Conservation (phyloP, 2,329 filamentous ascomycete genomes). For the Xylaria polymorpha region DNA sequence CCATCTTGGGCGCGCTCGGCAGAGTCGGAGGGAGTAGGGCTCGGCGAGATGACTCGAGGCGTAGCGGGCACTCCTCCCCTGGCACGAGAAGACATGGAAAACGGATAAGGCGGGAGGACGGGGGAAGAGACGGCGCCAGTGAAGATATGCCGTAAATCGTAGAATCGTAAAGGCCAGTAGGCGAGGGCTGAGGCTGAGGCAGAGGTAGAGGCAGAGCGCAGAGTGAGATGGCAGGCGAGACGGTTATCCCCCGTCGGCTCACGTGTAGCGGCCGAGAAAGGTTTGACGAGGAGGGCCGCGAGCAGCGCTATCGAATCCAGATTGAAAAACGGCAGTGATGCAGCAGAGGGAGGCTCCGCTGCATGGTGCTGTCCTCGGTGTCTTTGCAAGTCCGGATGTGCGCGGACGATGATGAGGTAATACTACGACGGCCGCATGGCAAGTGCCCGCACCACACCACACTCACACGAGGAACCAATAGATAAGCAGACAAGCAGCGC, state of each 20-base stretch:
- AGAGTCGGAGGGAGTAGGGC: conserved; percentile 75
- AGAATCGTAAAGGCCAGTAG: conserved; percentile 61
- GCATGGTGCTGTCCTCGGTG: conserved; percentile 57
- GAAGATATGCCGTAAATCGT: conserved; percentile 62
- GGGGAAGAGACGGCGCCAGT: conserved; percentile 67
- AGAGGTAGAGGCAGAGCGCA: neutral
- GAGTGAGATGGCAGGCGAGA: conserved; percentile 56
- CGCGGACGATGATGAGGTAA: conserved; percentile 36
- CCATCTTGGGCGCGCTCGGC: conserved; percentile 65
- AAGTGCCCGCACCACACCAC: neutral
- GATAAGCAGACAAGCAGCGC: neutral
- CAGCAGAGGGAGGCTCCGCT: conserved; percentile 69
- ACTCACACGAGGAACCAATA: neutral
- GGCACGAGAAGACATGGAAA: conserved; percentile 63
- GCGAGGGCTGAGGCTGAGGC: conserved; percentile 49
- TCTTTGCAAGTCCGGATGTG: conserved; percentile 27
- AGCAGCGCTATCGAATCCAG: conserved; percentile 66
- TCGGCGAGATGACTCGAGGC: conserved; percentile 90
- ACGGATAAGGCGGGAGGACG: conserved; percentile 69
- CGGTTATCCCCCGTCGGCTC: conserved; percentile 64
- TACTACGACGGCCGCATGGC: conserved; percentile 3
- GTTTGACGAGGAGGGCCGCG: conserved; percentile 52
- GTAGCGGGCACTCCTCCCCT: conserved; percentile 75
- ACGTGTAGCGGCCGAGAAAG: conserved; percentile 48
- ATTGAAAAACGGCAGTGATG: conserved; percentile 60